A percentile compares a stretch with the other conserved stretches of the same genome.
Evolutionary conservation across 345 rosid species (phyloP).

Genomic region (Corchorus capsularis): DNA sequence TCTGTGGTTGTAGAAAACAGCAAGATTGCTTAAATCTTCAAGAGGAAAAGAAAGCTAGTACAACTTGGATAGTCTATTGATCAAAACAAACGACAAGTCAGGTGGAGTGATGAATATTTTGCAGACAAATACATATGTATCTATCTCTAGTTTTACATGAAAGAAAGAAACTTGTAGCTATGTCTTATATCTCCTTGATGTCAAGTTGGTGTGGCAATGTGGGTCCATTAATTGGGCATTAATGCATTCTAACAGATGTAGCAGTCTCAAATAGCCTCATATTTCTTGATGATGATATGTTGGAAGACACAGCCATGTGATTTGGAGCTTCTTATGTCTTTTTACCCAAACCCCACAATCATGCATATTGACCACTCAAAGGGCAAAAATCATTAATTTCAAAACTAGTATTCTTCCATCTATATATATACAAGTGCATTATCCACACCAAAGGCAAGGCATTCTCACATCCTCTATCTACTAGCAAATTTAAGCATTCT

Average conservation of each 20-base stretch:
- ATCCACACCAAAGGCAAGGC: neutral
- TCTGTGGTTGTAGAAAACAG: neutral
- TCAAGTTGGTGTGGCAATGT: neutral
- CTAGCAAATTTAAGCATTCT: neutral
- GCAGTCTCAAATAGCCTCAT: neutral
- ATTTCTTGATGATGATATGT: constrained; percentile 17
- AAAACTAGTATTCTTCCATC: neutral
- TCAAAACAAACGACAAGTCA: neutral
- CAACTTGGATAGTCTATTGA: neutral
- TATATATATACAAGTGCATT: constrained; percentile 15
- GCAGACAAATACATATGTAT: neutral
- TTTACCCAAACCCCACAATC: constrained; percentile 6
- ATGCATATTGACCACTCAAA: constrained; percentile 18
- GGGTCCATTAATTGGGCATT: neutral
- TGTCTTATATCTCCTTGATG: neutral
- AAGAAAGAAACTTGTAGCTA: neutral
- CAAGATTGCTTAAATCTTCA: neutral
- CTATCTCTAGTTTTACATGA: neutral
- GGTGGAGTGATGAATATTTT: neutral
- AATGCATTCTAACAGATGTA: neutral
- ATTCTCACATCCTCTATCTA: constrained; percentile 9
- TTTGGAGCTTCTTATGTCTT: constrained; percentile 18
- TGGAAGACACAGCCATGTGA: constrained; percentile 39
- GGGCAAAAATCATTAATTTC: neutral
- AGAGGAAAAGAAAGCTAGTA: neutral